Evolutionary conservation across 208 protist species (phyloP), one percentile per base, ranked within the genome.

Genomic region (Wallacemonas rigidus): DNA sequence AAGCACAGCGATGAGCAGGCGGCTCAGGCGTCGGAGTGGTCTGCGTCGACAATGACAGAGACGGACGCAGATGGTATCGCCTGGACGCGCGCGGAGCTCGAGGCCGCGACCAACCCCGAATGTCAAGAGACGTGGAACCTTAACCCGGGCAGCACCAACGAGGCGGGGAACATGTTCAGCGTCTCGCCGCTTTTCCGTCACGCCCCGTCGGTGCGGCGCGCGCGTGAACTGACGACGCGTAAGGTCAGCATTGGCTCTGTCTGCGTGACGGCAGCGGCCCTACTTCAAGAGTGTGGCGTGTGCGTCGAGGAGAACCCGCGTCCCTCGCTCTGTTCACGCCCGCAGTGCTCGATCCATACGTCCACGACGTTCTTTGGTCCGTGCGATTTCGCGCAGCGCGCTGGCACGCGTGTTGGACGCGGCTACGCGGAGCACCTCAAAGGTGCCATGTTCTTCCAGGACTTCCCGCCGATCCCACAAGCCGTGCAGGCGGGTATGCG

Each of bases 231-330:
- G 6, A 38, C 56, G 3, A 17, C 69, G 35, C 50, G 67, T 51
- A 88, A 83, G 72, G 74, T 86, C 45, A 72, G 76, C 11, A 44
- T 90, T n/a, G 85, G 85, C 64, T 85, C 77, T 50, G 85, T 90
- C 35, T 90, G 85, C 56, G 77, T 90, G 55, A 90, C 85, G 7
- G 67, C 85, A 57, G 80, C 67, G 26, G 81, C 85, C 3, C 60
- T 86, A 9, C 39, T 82, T 58, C 77, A 82, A 67, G 82, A 86
- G 67, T 90, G 85, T 61, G 85, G 85, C 54, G 50, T 74, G n/a
- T 87, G 82, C 54, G 55, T 77, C 26, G 85, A 90, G 58, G 80
- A 77, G 11, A 73, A 73, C 47, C 73, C 71, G 41, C 36, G 83
- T 17, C 40, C 77, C 0, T 77, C 81, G 14, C 77, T 82, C 41